These are phyloP conservation scores for Stylosanthes scabra DNA, from an alignment of 331 rosid genomes.

Conservation along the genomic window DNA sequence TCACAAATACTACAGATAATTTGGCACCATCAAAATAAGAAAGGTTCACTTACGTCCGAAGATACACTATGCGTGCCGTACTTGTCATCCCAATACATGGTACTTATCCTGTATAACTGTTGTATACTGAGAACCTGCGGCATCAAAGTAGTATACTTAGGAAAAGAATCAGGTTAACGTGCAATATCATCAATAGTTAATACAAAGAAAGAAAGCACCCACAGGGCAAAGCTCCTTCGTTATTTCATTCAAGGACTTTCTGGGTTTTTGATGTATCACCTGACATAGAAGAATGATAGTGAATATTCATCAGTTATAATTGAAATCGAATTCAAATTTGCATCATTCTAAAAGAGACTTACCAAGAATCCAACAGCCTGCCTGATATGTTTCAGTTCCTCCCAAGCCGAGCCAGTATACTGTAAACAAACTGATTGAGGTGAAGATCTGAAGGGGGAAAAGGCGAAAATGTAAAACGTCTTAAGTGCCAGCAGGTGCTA, in stretches of 20 bases:
- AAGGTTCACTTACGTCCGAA: slow-evolving; percentile 75
- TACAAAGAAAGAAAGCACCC: slow-evolving; percentile 49
- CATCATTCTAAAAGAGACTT: slow-evolving; percentile 24
- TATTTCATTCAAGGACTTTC: slow-evolving; percentile 88
- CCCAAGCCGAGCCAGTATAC: slow-evolving; percentile 98
- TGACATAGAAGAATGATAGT: slow-evolving; percentile 46
- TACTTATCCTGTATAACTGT: slow-evolving; percentile 95
- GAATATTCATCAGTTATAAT: neutral
- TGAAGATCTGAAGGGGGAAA: slow-evolving; percentile 13
- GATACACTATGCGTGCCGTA: slow-evolving; percentile 98
- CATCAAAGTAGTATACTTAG: slow-evolving; percentile 26
- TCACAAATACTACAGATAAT: slow-evolving; percentile 11
- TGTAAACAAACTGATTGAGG: slow-evolving; percentile 48
- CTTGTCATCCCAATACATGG: slow-evolving; percentile 99
- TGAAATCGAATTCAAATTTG: slow-evolving; percentile 7
- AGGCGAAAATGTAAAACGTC: slow-evolving; percentile 26
- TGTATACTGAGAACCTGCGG: slow-evolving; percentile 94
- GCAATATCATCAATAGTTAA: slow-evolving; percentile 23
- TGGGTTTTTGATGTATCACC: slow-evolving; percentile 99
- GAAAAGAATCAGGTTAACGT: slow-evolving; percentile 11
- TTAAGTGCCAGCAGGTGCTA: slow-evolving; percentile 1
- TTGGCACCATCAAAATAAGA: slow-evolving; percentile 23
- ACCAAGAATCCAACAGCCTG: slow-evolving; percentile 98
- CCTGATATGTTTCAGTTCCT: slow-evolving; percentile 92
- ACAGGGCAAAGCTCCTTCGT: slow-evolving; percentile 97